Percentiles rank a stretch among this genome's conserved stretches.
These are phyloP conservation scores for Aristolochia contorta DNA, from an alignment of 164 flowering plant species.

Conservation along the genomic window DNA sequence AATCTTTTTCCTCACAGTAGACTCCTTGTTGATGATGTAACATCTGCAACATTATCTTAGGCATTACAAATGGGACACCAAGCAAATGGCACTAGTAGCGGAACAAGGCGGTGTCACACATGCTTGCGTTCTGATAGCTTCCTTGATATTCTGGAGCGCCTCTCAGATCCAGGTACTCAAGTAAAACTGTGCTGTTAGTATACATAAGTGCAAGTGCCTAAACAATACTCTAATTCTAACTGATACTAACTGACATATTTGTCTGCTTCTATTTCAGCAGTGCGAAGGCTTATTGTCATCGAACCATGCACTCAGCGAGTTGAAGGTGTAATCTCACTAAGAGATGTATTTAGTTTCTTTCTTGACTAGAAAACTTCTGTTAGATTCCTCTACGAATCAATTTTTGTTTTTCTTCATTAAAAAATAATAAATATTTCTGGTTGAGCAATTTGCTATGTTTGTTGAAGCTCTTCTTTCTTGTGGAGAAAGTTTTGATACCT, in stretches of 20 bases:
- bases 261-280: conserved; percentile 24
- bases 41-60: conserved; percentile 14
- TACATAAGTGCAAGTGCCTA: no score
- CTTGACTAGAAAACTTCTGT: conserved; percentile 18
- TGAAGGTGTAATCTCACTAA: conserved; percentile 50
- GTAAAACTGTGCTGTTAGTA: neutral
- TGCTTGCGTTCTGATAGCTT: conserved; percentile 50
- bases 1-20: no score
- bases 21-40: no score
- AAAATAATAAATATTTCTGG: conserved; percentile 11
- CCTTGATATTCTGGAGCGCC: conserved; percentile 49
- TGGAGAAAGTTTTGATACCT: no score
- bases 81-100: conserved; percentile 23
- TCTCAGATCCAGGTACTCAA: conserved; percentile 41
- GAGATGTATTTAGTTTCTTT: conserved; percentile 35
- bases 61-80: conserved; percentile 48
- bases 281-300: conserved; percentile 39
- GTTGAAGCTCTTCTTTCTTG: no score
- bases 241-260: no score
- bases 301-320: conserved; percentile 54
- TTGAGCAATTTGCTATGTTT: neutral
- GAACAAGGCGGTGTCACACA: conserved; percentile 42
- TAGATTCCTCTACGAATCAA: conserved; percentile 9
- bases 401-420: conserved; percentile 17
- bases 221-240: no score